These are phyloP conservation scores for Esteya vermicola DNA, from an alignment of 2,329 filamentous ascomycete species.

Conservation along the genomic window DNA sequence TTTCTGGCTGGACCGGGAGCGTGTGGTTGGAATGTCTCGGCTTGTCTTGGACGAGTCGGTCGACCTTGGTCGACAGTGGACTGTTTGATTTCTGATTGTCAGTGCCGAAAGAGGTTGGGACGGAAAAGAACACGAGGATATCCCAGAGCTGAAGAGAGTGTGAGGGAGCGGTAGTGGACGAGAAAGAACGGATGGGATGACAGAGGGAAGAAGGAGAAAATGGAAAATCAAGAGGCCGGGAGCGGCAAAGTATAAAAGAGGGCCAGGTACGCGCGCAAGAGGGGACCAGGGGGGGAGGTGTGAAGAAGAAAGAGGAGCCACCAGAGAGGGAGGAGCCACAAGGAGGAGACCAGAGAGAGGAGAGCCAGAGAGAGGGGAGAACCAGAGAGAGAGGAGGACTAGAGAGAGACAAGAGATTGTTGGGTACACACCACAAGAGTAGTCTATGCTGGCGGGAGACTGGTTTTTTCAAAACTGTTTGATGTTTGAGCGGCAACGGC, in stretches of 20 bases:
- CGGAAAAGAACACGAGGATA: not conserved
- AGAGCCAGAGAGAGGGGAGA: not conserved
- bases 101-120: not conserved
- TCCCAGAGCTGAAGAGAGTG: not conserved
- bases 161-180: not conserved
- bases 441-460: too few relatives aligned
- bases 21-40: slow-evolving; percentile 1
- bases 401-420: not conserved
- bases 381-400: not conserved
- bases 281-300: not conserved
- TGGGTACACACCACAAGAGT: not conserved
- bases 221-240: slow-evolving; percentile 14
- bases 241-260: slow-evolving; percentile 15
- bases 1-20: too few relatives aligned
- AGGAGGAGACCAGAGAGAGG: not conserved
- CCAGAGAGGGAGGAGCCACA: not conserved
- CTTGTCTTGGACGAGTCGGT: not conserved
- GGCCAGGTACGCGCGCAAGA: not conserved
- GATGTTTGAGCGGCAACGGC: not conserved
- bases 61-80: not conserved
- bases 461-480: not conserved
- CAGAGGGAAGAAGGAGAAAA: slow-evolving; percentile 4
- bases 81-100: not conserved
- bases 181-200: not conserved
- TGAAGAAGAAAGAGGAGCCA: not conserved